Percentiles rank a stretch among this genome's conserved stretches.
phyloP scores from a whole-genome alignment of 139 green algal species.

The Penium margaritaceum region DNA sequence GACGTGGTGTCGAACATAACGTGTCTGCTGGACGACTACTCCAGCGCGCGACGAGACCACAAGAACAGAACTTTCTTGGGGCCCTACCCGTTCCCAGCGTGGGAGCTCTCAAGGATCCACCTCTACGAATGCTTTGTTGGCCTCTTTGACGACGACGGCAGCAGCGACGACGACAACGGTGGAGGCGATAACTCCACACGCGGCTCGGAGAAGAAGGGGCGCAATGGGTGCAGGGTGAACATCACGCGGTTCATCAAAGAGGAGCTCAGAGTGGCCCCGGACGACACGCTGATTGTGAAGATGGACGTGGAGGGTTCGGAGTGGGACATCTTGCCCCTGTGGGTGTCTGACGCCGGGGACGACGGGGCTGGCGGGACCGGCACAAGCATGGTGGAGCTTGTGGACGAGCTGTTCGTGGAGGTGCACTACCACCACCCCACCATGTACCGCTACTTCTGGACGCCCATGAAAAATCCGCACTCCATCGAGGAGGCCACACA shows the following conservation, averaged over 20 bases:
- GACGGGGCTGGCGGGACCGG: neutral
- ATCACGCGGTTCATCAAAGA: constrained; percentile 33
- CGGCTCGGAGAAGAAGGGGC: too few relatives aligned
- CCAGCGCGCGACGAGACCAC: too few relatives aligned
- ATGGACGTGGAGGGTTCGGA: constrained; percentile 39
- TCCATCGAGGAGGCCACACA: constrained; percentile 5
- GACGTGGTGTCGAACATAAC: too few relatives aligned
- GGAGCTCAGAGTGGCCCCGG: constrained; percentile 19
- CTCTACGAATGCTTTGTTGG: too few relatives aligned
- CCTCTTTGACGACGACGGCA: too few relatives aligned
- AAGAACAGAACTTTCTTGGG: too few relatives aligned
- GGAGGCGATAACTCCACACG: too few relatives aligned
- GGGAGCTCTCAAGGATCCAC: too few relatives aligned
- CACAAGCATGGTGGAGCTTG: neutral
- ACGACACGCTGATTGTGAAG: constrained; percentile 39
- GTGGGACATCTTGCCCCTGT: constrained; percentile 17
- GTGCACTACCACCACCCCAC: constrained; percentile 15
- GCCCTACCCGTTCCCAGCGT: too few relatives aligned
- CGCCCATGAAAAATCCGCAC: neutral
- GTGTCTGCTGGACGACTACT: too few relatives aligned
- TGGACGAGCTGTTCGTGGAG: constrained; percentile 30
- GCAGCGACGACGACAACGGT: too few relatives aligned
- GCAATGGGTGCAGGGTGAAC: too few relatives aligned
- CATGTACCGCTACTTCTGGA: constrained; percentile 1
- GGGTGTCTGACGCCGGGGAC: neutral